Base-by-base conservation (phyloP, 2,329 filamentous ascomycete genomes). In the Ceratocystis albifundus region DNA sequence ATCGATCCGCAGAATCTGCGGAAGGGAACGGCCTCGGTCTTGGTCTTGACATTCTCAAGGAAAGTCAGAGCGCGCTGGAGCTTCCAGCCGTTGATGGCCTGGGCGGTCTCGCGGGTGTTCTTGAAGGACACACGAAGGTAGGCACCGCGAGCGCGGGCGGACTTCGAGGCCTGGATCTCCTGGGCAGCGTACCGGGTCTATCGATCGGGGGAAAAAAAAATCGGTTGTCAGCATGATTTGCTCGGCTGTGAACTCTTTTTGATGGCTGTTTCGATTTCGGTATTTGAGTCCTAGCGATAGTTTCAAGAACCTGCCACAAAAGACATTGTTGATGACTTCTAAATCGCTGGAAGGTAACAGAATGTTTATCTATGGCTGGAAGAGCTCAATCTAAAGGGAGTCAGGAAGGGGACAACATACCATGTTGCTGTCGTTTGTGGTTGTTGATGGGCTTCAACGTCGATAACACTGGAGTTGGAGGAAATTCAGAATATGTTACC, bases 41-140 rank as follows among this genome's bases (percentile, higher is more conserved):
- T 90, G 81, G 88, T 88, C 81, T 90, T 86, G 75, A 99, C 94
- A 80, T 99, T 97, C 84, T 96, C 90, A 77, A 99, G 90, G 88
- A 96, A 99, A 78, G 87, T 87, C 74, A 96, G 82, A 76, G 94
- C 94, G 77, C 94, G 92, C 82, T 90, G 84, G 77, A 97, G 79
- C 85, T 96, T 96, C 91, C 91, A 96, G 82, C 93, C 93, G 82
- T 94, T 97, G 87, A 99, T 96, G 76, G 92, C 92, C 85, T 97
- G 94, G 72, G 95, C 94, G 73, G 93, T 96, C 85, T 99, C 95
- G 77, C 94, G 91, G 79, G 94, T 99, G 88, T 99, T 99, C 88
- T 99, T 99, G 90, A 96, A 99, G 75, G 90, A 96, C 75, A 97
- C 93, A 79, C 94, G 91, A 76, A 99, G 89, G 86, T 97, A 99